Evolutionary conservation across 1,139 yeast species (phyloP).

Genomic region (Kurtzmaniella natalensis): DNA sequence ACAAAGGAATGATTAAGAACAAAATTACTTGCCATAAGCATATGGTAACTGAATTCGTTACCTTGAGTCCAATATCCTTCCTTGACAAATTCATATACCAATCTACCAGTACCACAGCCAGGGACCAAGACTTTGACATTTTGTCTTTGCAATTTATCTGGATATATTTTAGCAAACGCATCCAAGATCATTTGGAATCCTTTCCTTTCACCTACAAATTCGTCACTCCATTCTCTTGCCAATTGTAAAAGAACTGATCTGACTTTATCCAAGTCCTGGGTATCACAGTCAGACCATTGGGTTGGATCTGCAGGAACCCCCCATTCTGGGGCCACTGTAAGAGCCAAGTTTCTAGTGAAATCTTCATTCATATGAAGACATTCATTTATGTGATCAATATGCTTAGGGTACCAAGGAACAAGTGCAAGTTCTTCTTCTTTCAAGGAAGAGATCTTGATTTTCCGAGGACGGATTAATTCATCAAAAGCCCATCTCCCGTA

Average conservation of each 20-base stretch:
- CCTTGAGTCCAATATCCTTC: conserved; percentile 78
- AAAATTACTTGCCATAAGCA: conserved; percentile 66
- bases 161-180: conserved; percentile 41
- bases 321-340: conserved; percentile 49
- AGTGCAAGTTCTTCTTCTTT: conserved; percentile 36
- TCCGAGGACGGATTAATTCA: conserved; percentile 32
- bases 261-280: conserved; percentile 57
- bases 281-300: conserved; percentile 43
- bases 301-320: conserved; percentile 39
- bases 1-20: conserved; percentile 52
- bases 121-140: conserved; percentile 58
- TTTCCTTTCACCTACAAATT: conserved; percentile 53
- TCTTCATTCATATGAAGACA: conserved; percentile 47
- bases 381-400: conserved; percentile 39
- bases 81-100: conserved; percentile 67
- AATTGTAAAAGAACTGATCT: conserved; percentile 59
- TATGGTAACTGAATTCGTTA: conserved; percentile 78
- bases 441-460: conserved; percentile 26
- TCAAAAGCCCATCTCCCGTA: conserved; percentile 34
- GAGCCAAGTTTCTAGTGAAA: conserved; percentile 46
- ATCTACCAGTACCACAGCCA: conserved; percentile 79
- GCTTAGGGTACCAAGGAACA: conserved; percentile 49
- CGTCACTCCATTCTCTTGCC: conserved; percentile 72
- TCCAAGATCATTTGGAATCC: conserved; percentile 44
- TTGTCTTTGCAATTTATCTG: conserved; percentile 34